A percentile compares a stretch with the other conserved stretches of the same genome.
Evolutionary conservation across 1,284 basidiomycete species (phyloP).

Genomic region (Rugosomyces carneus): DNA sequence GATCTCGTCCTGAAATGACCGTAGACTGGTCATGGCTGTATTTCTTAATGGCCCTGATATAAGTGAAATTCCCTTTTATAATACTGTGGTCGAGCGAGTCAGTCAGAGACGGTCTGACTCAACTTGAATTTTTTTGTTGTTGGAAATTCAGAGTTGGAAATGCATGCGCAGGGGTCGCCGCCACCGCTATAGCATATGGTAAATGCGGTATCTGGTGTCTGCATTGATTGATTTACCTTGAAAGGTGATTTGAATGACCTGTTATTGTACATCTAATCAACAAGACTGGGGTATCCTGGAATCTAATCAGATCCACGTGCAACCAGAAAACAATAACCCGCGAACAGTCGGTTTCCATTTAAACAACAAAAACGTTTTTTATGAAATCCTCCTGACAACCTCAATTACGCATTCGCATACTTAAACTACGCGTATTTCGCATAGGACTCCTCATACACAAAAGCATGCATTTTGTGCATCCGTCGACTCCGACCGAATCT

Average conservation of each 20-base stretch:
- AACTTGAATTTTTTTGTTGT: too few species aligned
- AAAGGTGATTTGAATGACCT: not conserved
- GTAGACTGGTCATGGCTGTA: slow-evolving; percentile 51
- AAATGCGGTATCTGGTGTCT: too few species aligned
- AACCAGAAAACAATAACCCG: slow-evolving; percentile 7
- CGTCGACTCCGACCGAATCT: not conserved
- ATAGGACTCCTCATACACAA: too few species aligned
- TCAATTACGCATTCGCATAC: slow-evolving; percentile 9
- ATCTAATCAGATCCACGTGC: slow-evolving; percentile 4
- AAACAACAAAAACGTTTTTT: slow-evolving; percentile 1
- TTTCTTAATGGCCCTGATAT: too few species aligned
- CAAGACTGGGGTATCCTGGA: not conserved
- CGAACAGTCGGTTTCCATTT: too few species aligned
- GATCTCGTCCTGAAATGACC: slow-evolving; percentile 70
- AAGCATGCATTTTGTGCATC: not conserved
- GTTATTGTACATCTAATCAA: not conserved
- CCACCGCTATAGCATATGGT: too few species aligned
- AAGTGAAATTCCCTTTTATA: too few species aligned
- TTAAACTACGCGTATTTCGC: not conserved
- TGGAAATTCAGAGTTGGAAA: too few species aligned
- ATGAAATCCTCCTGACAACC: too few species aligned
- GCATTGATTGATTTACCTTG: not conserved
- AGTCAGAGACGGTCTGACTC: slow-evolving; percentile 16
- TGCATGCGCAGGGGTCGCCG: not conserved
- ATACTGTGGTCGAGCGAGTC: slow-evolving; percentile 10